phyloP scores from a whole-genome alignment of 1,284 basidiomycete species.

The Apiotrichum siamense region DNA sequence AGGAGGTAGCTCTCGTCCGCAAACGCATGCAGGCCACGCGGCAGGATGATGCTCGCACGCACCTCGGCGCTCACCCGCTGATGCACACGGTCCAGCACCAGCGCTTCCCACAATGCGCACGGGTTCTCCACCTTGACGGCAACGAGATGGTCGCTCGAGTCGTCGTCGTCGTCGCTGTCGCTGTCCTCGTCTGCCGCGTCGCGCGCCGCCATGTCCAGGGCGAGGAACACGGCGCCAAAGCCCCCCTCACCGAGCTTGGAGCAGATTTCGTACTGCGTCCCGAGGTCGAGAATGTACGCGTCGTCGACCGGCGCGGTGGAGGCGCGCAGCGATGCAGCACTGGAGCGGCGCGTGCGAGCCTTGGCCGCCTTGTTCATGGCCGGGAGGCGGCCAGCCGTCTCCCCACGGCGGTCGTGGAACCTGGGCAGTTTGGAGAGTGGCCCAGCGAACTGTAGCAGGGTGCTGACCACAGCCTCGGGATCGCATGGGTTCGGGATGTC shows the following conservation, averaged over 20 bases:
- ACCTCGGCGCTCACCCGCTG: constrained; percentile 56
- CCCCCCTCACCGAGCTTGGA: constrained; percentile 96
- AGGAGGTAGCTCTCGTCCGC: constrained; percentile 85
- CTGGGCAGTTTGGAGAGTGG: constrained; percentile 55
- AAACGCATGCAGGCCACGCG: constrained; percentile 72
- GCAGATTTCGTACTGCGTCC: constrained; percentile 60
- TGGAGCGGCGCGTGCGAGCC: constrained; percentile 44
- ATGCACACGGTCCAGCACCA: constrained; percentile 74
- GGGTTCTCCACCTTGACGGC: constrained; percentile 93
- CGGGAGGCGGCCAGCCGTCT: constrained; percentile 59
- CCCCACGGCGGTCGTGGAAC: constrained; percentile 58
- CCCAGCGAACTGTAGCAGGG: constrained; percentile 60
- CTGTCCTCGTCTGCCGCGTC: constrained; percentile 54
- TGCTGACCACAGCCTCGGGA: constrained; percentile 62
- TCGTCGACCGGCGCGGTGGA: constrained; percentile 32
- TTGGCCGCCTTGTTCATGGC: constrained; percentile 52
- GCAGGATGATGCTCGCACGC: constrained; percentile 62
- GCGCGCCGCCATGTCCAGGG: constrained; percentile 51
- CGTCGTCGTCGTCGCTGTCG: constrained; percentile 54
- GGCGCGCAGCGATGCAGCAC: constrained; percentile 22
- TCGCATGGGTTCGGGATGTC: constrained; percentile 74
- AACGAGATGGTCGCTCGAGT: constrained; percentile 57
- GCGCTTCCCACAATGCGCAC: constrained; percentile 86
- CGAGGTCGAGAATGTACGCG: constrained; percentile 49
- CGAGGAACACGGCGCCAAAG: constrained; percentile 89